Base-by-base conservation (phyloP, 1,284 basidiomycete genomes). In the Afroboletus lepidellus region DNA sequence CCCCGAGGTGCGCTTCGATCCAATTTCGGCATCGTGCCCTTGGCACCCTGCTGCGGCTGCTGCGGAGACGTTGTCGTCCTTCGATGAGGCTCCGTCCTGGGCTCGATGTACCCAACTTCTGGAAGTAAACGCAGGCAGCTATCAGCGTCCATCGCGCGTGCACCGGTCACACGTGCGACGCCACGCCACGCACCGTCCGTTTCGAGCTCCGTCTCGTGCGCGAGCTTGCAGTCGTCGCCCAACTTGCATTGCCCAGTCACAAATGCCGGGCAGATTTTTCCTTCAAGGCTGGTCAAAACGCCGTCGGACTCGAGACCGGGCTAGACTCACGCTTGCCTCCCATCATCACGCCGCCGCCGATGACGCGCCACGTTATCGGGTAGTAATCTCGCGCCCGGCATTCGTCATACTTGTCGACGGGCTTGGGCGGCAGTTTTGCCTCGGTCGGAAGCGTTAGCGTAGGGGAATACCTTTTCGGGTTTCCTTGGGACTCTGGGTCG, bases 331-430 rank as follows among this genome's bases (percentile, higher is more conserved):
- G 60, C 27, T 64, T 61, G 8, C 77, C 77, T 44, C 77, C 68
- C 69, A 78, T 72, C 74, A 72, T 77, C 25, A 79, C 77, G 3
- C 76, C 77, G 13, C 76, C 76, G 4, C 77, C 75, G 23, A 78
- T 73, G 15, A 78, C 75, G 33, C 76, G 69, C 77, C 77, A 79
- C 8, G 70, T 69, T 38, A 77, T 66, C 33, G 76, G 76, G 51
- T 70, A 69, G 50, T 48, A 67, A 46, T 58, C 65, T 13, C 27
- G 60, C n/a, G 55, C 36, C 15, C 53, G 61, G 42, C 1, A 52
- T 6, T 64, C 66, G 3, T 67, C 66, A 34, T 64, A 57, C 15
- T 38, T 61, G 29, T 57, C 29, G 23, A 52, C 48, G 15, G 64
- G 66, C 24, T 64, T 69, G 32, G 57, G 43, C 18, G 69, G 69